A percentile compares a stretch with the other conserved stretches of the same genome.
phyloP scores from a whole-genome alignment of 2,329 filamentous ascomycete species.

The Drechslerella dactyloides region DNA sequence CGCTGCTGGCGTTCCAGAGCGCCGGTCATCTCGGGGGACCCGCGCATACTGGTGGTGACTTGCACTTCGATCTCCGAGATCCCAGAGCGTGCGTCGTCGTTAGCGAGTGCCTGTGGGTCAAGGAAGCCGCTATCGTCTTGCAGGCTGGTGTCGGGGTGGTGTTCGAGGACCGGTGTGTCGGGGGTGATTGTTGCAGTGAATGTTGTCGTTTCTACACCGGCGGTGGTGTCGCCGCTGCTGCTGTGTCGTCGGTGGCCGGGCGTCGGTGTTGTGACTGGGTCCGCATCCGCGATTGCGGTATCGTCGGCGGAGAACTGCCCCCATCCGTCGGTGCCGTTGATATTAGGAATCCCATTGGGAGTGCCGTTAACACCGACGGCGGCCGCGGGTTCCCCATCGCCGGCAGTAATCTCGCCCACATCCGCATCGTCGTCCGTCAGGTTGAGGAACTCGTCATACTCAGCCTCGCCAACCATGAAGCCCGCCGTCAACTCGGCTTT shows the following conservation, averaged over 20 bases:
- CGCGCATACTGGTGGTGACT: conserved; percentile 45
- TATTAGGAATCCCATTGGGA: neutral
- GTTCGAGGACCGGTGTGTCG: conserved; percentile 39
- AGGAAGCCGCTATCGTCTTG: conserved; percentile 34
- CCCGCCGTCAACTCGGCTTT: conserved; percentile 36
- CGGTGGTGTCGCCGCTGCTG: conserved; percentile 16
- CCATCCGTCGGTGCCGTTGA: conserved; percentile 7
- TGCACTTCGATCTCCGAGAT: conserved; percentile 50
- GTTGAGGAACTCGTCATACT: conserved; percentile 47
- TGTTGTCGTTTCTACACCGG: conserved; percentile 33
- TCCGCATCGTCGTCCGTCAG: conserved; percentile 37
- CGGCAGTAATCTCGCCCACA: conserved; percentile 31
- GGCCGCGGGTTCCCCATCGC: conserved; percentile 27
- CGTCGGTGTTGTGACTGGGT: conserved; percentile 12
- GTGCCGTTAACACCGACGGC: conserved; percentile 14
- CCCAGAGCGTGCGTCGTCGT: conserved; percentile 41
- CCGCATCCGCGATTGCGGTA: conserved; percentile 16
- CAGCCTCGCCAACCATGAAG: conserved; percentile 42
- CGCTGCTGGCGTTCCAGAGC: conserved; percentile 15
- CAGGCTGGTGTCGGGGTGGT: conserved; percentile 30
- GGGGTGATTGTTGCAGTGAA: conserved; percentile 47
- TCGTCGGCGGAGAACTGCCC: conserved; percentile 35
- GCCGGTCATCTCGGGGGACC: conserved; percentile 16
- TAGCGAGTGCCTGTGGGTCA: conserved; percentile 25
- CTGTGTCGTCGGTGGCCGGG: conserved; percentile 9